Evolutionary conservation across 129 eudicot species (phyloP).

Genomic region (Rutidosis leptorrhynchoides): DNA sequence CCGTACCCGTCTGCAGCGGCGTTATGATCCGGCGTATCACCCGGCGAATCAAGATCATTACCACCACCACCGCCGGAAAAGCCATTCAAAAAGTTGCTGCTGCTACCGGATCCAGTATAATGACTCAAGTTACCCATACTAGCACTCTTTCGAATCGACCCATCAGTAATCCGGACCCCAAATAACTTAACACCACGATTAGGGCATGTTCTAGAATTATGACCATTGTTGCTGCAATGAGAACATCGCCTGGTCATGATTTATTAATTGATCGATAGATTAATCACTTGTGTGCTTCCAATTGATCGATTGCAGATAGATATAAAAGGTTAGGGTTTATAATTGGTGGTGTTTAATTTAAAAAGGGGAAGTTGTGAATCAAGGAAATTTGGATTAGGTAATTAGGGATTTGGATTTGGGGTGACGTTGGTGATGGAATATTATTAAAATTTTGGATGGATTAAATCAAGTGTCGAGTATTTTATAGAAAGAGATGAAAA

Average conservation of each 20-base stretch:
- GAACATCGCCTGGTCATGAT: conserved; percentile 84
- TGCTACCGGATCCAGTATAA: conserved; percentile 43
- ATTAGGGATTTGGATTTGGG: conserved; percentile 25
- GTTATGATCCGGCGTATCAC: conserved; percentile 50
- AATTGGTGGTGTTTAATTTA: conserved; percentile 1
- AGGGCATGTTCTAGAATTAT: conserved; percentile 91
- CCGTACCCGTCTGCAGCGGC: conserved; percentile 74
- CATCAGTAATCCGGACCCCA: conserved; percentile 93
- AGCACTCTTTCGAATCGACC: conserved; percentile 89
- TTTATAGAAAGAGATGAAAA: conserved; percentile 19
- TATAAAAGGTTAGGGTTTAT: conserved; percentile 14
- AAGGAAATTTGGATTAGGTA: conserved; percentile 20
- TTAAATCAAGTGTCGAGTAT: conserved; percentile 13
- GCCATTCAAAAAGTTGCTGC: conserved; percentile 42
- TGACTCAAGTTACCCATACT: conserved; percentile 95
- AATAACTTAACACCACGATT: conserved; percentile 87
- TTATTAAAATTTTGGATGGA: conserved; percentile 13
- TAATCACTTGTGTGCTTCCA: conserved; percentile 9
- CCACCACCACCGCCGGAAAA: conserved; percentile 36
- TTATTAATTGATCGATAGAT: conserved; percentile 25
- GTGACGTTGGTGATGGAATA: conserved; percentile 24
- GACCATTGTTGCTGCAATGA: conserved; percentile 97
- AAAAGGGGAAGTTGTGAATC: neutral
- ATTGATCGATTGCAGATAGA: conserved; percentile 10
- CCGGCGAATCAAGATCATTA: conserved; percentile 45